Base-by-base conservation (phyloP, 495 filamentous ascomycete species). In the Filosporella fistucella region DNA sequence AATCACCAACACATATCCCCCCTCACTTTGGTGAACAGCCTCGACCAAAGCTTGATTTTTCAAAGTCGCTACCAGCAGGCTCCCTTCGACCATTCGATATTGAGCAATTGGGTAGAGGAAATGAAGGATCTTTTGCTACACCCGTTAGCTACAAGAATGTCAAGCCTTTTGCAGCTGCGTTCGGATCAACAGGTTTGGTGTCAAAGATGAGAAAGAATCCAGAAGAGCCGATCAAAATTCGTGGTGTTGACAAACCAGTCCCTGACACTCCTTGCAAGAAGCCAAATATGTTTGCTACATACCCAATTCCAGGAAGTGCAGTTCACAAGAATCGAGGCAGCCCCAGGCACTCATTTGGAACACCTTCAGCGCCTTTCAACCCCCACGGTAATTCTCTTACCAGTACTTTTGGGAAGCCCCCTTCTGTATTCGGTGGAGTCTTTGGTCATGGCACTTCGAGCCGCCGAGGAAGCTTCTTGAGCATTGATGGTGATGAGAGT, bases 241-340 rank as follows among this genome's bases (percentile, higher is more conserved):
- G 65, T 24, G 69, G 63, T 36, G 23, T 38, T 4, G 47, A 55
- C 10, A 76, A 70, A 58, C 43, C 42, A 23, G 88, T 93, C 76
- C 93, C 94, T 0, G 93, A 97, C 60, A 98, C 93, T 13, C 93
- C 93, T 7, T 97, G 93, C 68, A 98, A 97, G 71, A 83, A 88
- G 56, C 82, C 80, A 62, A 82, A 80, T 61, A 59, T 82, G 43
- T 81, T 86, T 63, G 67, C 80, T 39, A 77, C 84, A 14, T 78
- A 75, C 20, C 76, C 81, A 2, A 56, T 75, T 13, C 71, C 74
- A 0, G 75, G 80, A 16, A 77, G 76, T 48, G 67, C 75, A 0
- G 69, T 84, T 26, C 69, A 71, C 24, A 74, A 70, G 57, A 63
- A 77, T 29, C 66, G 68, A 29, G n/a, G n/a, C n/a, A 65, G 80